These are phyloP conservation scores for Piper betle DNA, from an alignment of 164 flowering plant species.

Conservation along the genomic window DNA sequence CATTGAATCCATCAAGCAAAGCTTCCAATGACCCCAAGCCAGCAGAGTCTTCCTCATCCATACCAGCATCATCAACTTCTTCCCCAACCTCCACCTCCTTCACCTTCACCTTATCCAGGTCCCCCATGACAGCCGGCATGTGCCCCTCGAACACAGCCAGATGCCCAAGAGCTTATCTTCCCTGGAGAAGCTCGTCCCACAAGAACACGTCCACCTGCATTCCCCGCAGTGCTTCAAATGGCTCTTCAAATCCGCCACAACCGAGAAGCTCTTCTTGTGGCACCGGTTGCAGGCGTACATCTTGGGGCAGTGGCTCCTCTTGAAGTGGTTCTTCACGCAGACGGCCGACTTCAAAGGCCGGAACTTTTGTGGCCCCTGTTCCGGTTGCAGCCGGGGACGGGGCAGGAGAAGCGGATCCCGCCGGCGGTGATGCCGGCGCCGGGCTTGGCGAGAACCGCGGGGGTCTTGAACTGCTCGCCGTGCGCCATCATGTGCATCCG, in stretches of 20 bases:
- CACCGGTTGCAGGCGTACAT: slow-evolving; percentile 57
- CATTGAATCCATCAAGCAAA: not conserved
- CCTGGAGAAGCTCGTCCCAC: slow-evolving; percentile 71
- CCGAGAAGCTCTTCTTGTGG: slow-evolving; percentile 74
- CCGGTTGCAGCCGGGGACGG: slow-evolving; percentile 57
- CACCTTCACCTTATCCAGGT: slow-evolving; percentile 15
- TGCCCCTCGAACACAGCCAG: slow-evolving; percentile 80
- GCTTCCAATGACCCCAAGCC: not conserved
- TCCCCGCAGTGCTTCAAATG: slow-evolving; percentile 73
- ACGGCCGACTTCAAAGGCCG: slow-evolving; percentile 53
- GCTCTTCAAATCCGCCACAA: slow-evolving; percentile 61
- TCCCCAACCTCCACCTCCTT: slow-evolving; percentile 10
- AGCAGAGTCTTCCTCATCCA: not conserved
- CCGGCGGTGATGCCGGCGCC: not conserved
- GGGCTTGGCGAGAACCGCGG: slow-evolving; percentile 57
- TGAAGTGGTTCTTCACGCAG: slow-evolving; percentile 77
- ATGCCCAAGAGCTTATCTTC: slow-evolving; percentile 77
- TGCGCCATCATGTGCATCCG: slow-evolving; percentile 93
- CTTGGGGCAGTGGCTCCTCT: slow-evolving; percentile 83
- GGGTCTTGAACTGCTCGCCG: slow-evolving; percentile 63
- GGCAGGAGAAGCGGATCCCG: slow-evolving; percentile 58
- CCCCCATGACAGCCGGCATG: slow-evolving; percentile 41
- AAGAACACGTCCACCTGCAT: slow-evolving; percentile 56
- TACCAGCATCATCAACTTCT: slow-evolving; percentile 15
- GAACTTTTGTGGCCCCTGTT: slow-evolving; percentile 50